phyloP scores from a whole-genome alignment of 768 basidiomycete species.

The Strobilomyces dryophilus region DNA sequence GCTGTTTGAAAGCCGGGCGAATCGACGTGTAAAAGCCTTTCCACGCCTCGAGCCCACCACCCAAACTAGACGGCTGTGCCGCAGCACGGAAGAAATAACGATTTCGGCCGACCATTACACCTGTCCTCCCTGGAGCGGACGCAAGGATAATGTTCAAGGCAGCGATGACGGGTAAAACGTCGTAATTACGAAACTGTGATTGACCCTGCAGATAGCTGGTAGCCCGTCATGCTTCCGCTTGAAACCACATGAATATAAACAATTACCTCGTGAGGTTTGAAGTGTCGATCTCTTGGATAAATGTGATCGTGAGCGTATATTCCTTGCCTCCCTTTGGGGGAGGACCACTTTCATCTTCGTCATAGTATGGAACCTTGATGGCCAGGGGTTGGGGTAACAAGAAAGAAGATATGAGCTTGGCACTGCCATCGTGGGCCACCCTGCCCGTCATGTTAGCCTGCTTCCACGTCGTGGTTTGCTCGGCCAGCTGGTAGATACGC shows the following conservation, averaged over 20 bases:
- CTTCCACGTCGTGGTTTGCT: constrained; percentile 37
- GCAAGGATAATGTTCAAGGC: constrained; percentile 50
- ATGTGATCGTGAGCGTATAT: constrained; percentile 43
- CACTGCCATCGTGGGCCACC: constrained; percentile 46
- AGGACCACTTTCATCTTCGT: constrained; percentile 41
- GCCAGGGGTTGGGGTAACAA: constrained; percentile 39
- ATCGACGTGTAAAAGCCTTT: constrained; percentile 46
- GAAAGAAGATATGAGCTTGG: constrained; percentile 42
- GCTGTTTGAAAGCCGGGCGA: constrained; percentile 37
- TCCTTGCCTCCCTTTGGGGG: constrained; percentile 32
- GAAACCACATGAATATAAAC: neutral
- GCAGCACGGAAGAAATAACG: constrained; percentile 46
- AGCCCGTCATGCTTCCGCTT: constrained; percentile 5
- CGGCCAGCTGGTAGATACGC: constrained; percentile 48
- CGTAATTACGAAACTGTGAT: constrained; percentile 39
- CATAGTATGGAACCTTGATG: constrained; percentile 39
- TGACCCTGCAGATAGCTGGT: constrained; percentile 46
- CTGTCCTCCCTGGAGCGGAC: constrained; percentile 41
- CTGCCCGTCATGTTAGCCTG: constrained; percentile 36
- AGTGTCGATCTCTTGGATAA: constrained; percentile 42
- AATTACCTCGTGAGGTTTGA: constrained; percentile 37
- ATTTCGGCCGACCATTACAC: constrained; percentile 50
- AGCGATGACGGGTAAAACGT: constrained; percentile 43
- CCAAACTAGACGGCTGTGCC: constrained; percentile 31
- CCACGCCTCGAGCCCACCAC: constrained; percentile 57